A percentile compares a stretch with the other conserved stretches of the same genome.
Conservation (phyloP, 2,329 filamentous ascomycete species). For the Immersiporthe knoxdaviesiana region DNA sequence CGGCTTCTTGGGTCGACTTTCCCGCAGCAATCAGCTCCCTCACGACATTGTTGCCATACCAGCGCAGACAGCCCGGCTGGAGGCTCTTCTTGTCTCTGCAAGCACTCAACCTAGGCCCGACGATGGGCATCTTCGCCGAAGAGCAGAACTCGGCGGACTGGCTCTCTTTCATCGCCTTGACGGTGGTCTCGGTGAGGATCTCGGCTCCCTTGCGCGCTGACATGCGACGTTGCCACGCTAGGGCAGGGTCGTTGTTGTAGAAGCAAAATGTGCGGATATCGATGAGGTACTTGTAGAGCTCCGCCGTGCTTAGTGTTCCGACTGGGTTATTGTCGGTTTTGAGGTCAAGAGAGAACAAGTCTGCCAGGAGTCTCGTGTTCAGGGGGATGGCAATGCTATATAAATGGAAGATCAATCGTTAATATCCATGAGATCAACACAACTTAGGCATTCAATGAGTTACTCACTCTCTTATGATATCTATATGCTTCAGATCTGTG, state of each 20-base stretch:
- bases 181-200: constrained; percentile 43
- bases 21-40: neutral
- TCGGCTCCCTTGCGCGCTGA: constrained; percentile 46
- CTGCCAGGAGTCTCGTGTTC: constrained; percentile 58
- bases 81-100: constrained; percentile 37
- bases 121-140: neutral
- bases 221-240: constrained; percentile 50
- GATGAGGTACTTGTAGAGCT: constrained; percentile 48
- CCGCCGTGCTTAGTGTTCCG: constrained; percentile 46
- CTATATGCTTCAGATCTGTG: constrained; percentile 45
- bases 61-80: constrained; percentile 43
- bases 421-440: no score
- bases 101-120: neutral
- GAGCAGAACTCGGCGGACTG: neutral
- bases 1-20: constrained; percentile 44
- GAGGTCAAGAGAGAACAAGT: constrained; percentile 62
- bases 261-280: constrained; percentile 51
- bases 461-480: constrained; percentile 47
- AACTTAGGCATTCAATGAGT: no score
- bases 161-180: constrained; percentile 44
- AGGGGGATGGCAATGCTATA: constrained; percentile 57
- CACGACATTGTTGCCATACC: constrained; percentile 29
- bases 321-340: constrained; percentile 57
- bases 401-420: neutral
- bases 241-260: constrained; percentile 51